Conservation (phyloP, 2,329 filamentous ascomycete species). For the Neonectria neomacrospora region DNA sequence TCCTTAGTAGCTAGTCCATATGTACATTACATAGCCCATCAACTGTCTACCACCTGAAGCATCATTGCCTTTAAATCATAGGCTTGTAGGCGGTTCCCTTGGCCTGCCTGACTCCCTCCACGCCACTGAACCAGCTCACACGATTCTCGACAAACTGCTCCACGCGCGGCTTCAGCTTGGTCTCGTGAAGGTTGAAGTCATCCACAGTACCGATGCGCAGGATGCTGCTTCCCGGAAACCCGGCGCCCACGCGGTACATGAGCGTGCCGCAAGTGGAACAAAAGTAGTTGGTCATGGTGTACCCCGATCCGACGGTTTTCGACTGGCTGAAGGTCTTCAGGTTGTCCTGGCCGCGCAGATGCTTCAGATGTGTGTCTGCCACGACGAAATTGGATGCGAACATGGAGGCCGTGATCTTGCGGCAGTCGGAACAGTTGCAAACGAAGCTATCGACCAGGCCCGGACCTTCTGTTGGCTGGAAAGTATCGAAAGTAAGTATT, state of each 20-base stretch:
- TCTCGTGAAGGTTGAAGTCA: conserved; percentile 68
- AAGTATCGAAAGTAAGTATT: neutral
- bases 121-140: conserved; percentile 57
- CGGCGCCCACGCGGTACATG: conserved; percentile 64
- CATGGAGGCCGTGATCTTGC: conserved; percentile 71
- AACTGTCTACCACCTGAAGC: neutral
- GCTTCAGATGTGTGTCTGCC: conserved; percentile 55
- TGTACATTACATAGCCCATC: neutral
- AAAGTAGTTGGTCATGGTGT: conserved; percentile 70
- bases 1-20: neutral
- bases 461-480: conserved; percentile 56
- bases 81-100: neutral
- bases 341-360: conserved; percentile 63
- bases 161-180: conserved; percentile 61
- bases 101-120: conserved; percentile 4
- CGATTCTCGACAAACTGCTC: conserved; percentile 66
- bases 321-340: conserved; percentile 59
- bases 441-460: conserved; percentile 63
- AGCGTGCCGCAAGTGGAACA: conserved; percentile 69
- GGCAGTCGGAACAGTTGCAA: conserved; percentile 71
- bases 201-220: conserved; percentile 70
- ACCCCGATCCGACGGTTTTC: conserved; percentile 58
- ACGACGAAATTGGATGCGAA: conserved; percentile 69
- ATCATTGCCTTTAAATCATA: neutral
- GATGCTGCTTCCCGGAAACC: conserved; percentile 59